Conservation (phyloP, 2,329 filamentous ascomycete species). For the Esteya vermicola region DNA sequence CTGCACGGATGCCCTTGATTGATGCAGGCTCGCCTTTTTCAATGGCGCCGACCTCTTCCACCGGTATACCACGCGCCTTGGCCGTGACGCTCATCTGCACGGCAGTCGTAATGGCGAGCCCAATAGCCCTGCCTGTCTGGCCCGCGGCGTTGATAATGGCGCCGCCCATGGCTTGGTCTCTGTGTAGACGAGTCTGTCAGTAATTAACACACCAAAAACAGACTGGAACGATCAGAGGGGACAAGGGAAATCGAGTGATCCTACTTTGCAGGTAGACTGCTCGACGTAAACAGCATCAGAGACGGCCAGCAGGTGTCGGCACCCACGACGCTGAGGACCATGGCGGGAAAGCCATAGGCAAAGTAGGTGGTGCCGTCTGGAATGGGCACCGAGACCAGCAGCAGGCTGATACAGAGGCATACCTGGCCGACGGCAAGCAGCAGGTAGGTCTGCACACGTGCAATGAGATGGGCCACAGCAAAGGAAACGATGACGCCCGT, state of each 20-base stretch:
- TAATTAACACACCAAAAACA: not conserved
- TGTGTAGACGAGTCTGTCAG: slow-evolving; percentile 17
- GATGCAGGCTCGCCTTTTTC: slow-evolving; percentile 28
- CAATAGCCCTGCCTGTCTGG: slow-evolving; percentile 50
- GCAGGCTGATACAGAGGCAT: slow-evolving; percentile 29
- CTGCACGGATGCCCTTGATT: slow-evolving; percentile 30
- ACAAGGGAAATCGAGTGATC: too few relatives aligned
- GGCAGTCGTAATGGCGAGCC: slow-evolving; percentile 48
- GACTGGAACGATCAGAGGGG: not conserved
- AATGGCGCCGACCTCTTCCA: slow-evolving; percentile 28
- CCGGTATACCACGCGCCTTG: slow-evolving; percentile 24
- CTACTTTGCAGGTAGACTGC: slow-evolving; percentile 33
- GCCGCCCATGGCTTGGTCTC: slow-evolving; percentile 50
- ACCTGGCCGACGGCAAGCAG: slow-evolving; percentile 43
- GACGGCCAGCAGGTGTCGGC: slow-evolving; percentile 52
- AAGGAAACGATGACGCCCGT: slow-evolving; percentile 40
- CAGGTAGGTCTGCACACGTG: slow-evolving; percentile 39
- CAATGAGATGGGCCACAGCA: slow-evolving; percentile 38
- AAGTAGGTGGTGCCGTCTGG: slow-evolving; percentile 41
- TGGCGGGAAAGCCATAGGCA: slow-evolving; percentile 49
- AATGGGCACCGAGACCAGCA: slow-evolving; percentile 51
- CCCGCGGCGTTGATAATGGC: slow-evolving; percentile 52
- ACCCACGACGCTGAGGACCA: slow-evolving; percentile 48
- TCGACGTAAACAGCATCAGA: slow-evolving; percentile 49
- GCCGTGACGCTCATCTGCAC: slow-evolving; percentile 48